Evolutionary conservation across 2,329 filamentous ascomycete genomes (phyloP).

Genomic region (Ophiostoma ips): DNA sequence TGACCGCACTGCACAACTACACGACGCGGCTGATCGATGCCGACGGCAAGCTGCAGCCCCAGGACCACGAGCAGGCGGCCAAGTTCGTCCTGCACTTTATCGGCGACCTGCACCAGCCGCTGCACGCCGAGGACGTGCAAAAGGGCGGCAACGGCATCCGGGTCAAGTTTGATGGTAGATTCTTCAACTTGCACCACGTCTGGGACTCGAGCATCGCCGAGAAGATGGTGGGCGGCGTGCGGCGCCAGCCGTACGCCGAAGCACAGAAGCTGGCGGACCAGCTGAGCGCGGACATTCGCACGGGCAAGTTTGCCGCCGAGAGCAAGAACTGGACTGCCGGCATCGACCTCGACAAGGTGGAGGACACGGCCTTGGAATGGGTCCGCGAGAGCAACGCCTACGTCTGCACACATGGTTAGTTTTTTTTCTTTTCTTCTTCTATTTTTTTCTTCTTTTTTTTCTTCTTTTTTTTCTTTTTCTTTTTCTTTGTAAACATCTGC

Average conservation of each 20-base stretch:
- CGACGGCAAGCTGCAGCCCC: slow-evolving; percentile 22
- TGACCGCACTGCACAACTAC: slow-evolving; percentile 47
- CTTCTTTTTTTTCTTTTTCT: neutral
- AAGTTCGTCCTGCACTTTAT: slow-evolving; percentile 58
- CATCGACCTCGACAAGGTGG: slow-evolving; percentile 39
- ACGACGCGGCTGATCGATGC: slow-evolving; percentile 39
- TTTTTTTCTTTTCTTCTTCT: neutral
- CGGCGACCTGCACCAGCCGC: slow-evolving; percentile 55
- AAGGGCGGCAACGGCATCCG: slow-evolving; percentile 55
- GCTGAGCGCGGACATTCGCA: slow-evolving; percentile 39
- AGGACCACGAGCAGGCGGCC: slow-evolving; percentile 42
- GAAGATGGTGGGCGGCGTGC: slow-evolving; percentile 43
- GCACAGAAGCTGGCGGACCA: slow-evolving; percentile 43
- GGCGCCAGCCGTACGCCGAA: slow-evolving; percentile 34
- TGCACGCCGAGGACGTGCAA: slow-evolving; percentile 50
- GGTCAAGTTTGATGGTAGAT: slow-evolving; percentile 43
- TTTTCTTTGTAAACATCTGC: neutral
- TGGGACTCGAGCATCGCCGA: slow-evolving; percentile 62
- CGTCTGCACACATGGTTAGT: slow-evolving; percentile 47
- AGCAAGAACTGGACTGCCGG: slow-evolving; percentile 40
- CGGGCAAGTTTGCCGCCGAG: slow-evolving; percentile 38
- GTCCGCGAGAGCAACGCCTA: slow-evolving; percentile 47
- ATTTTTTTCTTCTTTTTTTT: neutral
- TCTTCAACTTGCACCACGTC: slow-evolving; percentile 55
- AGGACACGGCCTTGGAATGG: slow-evolving; percentile 46